Percentiles rank a stretch among this genome's conserved stretches.
Conservation (phyloP, 2,329 filamentous ascomycete genomes). For the Calonectria honghensis region DNA sequence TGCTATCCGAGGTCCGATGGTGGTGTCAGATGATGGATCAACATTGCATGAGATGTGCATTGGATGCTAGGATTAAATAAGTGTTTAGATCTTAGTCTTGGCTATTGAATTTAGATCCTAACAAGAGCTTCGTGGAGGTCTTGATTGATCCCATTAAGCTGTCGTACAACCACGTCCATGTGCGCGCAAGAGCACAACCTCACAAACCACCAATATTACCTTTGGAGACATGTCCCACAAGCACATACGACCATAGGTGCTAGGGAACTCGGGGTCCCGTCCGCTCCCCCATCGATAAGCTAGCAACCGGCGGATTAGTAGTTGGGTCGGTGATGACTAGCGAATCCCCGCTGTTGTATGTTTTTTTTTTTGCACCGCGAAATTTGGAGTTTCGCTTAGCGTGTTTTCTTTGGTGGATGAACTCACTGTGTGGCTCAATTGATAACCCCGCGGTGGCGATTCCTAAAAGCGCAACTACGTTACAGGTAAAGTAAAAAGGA, state of each 20-base stretch:
- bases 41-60: background rate
- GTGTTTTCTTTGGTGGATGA: conserved; percentile 5
- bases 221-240: too few species aligned
- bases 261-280: conserved; percentile 12
- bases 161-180: background rate
- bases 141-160: background rate
- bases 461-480: conserved; percentile 9
- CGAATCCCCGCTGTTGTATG: conserved; percentile 19
- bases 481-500: background rate
- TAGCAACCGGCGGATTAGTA: conserved; percentile 15
- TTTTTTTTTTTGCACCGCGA: background rate
- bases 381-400: conserved; percentile 3
- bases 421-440: background rate
- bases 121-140: too few species aligned
- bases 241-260: conserved; percentile 1
- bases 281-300: conserved; percentile 16
- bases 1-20: background rate
- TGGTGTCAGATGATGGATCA: background rate
- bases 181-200: background rate
- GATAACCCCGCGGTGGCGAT: background rate
- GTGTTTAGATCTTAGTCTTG: background rate
- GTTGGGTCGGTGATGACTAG: conserved; percentile 19
- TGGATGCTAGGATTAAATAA: too few species aligned
- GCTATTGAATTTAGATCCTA: background rate
- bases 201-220: background rate